Evolutionary conservation across 1,284 basidiomycete genomes (phyloP).

Genomic region (Leucoagaricus sp.): DNA sequence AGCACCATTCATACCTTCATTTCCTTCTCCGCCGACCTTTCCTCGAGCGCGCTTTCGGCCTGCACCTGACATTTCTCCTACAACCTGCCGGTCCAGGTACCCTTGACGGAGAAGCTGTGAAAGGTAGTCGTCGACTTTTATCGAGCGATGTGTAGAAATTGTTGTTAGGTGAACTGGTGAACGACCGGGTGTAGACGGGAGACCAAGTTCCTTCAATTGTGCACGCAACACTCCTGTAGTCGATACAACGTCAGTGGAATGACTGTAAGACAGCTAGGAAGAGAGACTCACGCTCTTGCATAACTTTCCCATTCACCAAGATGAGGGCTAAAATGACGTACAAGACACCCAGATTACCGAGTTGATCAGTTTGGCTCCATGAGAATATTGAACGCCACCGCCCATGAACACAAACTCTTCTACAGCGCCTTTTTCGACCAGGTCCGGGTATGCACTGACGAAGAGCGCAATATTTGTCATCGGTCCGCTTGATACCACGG

Average conservation of each 20-base stretch:
- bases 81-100: constrained; percentile 61
- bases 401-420: constrained; percentile 88
- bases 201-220: constrained; percentile 61
- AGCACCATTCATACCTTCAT: constrained; percentile 45
- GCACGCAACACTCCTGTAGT: constrained; percentile 53
- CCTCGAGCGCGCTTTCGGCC: constrained; percentile 58
- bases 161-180: constrained; percentile 48
- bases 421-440: constrained; percentile 56
- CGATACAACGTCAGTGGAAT: background rate
- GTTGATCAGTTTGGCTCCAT: constrained; percentile 66
- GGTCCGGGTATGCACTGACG: constrained; percentile 66
- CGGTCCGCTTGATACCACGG: constrained; percentile 74
- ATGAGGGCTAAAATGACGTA: constrained; percentile 73
- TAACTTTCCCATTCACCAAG: constrained; percentile 64
- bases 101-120: constrained; percentile 58
- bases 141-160: constrained; percentile 46
- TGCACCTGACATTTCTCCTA: constrained; percentile 44
- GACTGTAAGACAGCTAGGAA: background rate
- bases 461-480: constrained; percentile 87
- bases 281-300: constrained; percentile 60
- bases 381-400: constrained; percentile 74
- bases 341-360: constrained; percentile 62
- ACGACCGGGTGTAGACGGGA: constrained; percentile 37
- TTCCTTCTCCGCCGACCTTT: constrained; percentile 32
- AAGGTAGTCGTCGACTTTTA: constrained; percentile 61